A percentile compares a stretch with the other conserved stretches of the same genome.
phyloP scores from a whole-genome alignment of 345 rosid species.

The Salix exigua region DNA sequence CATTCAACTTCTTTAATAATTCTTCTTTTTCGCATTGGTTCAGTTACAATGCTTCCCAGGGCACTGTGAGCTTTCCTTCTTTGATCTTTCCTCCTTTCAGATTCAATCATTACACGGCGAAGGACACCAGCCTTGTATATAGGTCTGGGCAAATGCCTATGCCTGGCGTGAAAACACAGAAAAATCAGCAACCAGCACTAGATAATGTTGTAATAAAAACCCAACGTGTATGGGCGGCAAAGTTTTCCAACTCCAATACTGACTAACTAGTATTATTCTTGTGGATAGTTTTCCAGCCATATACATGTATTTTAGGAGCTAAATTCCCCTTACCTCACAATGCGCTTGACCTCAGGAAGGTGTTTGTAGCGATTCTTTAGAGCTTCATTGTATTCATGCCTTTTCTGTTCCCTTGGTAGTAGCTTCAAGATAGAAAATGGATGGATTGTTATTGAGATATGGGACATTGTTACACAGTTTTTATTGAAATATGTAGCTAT shows the following conservation, averaged over 20 bases:
- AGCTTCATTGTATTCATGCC: slow-evolving; percentile 79
- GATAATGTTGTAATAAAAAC: neutral
- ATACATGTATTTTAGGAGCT: neutral
- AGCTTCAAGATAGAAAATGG: slow-evolving; percentile 38
- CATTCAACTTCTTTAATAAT: slow-evolving; percentile 77
- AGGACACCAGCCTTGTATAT: slow-evolving; percentile 59
- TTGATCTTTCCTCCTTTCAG: slow-evolving; percentile 73
- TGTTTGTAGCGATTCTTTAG: slow-evolving; percentile 83
- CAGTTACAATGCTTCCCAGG: slow-evolving; percentile 53
- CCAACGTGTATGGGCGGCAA: neutral
- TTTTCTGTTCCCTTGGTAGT: slow-evolving; percentile 81
- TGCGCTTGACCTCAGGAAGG: slow-evolving; percentile 86
- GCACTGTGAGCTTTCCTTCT: slow-evolving; percentile 88
- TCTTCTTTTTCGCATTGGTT: slow-evolving; percentile 62
- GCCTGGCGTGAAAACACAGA: slow-evolving; percentile 45
- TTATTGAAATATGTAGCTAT: neutral
- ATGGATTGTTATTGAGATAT: neutral
- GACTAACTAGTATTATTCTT: neutral
- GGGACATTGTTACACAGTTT: neutral
- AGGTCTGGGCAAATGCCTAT: slow-evolving; percentile 86
- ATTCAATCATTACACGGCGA: slow-evolving; percentile 48
- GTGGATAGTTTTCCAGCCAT: neutral
- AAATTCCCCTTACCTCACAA: slow-evolving; percentile 49
- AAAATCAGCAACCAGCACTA: slow-evolving; percentile 1
- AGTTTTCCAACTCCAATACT: neutral